Evolutionary conservation across 106 monocot genomes (phyloP).

Genomic region (Xerophyta viscosa): DNA sequence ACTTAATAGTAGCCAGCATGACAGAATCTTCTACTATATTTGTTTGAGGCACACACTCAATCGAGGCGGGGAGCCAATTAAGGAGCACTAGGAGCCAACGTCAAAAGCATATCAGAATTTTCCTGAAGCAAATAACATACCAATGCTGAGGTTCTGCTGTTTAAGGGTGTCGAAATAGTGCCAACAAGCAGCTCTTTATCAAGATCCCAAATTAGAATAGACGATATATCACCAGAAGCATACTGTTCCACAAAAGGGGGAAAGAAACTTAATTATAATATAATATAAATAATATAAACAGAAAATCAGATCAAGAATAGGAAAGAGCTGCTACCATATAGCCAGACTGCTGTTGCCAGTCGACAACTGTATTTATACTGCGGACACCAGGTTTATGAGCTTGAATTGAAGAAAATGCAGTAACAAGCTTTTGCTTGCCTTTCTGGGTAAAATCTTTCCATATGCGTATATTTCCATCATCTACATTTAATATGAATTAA

Average conservation of each 20-base stretch:
- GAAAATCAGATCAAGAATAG: not conserved
- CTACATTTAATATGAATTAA: conserved; percentile 22
- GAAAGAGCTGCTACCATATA: conserved; percentile 50
- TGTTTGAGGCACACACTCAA: too few relatives aligned
- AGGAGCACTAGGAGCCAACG: too few relatives aligned
- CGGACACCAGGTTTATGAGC: conserved; percentile 37
- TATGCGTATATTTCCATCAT: conserved; percentile 83
- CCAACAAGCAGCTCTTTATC: conserved; percentile 76
- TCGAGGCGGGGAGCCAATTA: too few relatives aligned
- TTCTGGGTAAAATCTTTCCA: conserved; percentile 80
- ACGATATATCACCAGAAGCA: conserved; percentile 64
- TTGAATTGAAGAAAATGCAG: conserved; percentile 86
- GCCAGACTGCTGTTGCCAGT: conserved; percentile 94
- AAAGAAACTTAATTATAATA: too few relatives aligned
- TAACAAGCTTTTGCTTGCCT: conserved; percentile 73
- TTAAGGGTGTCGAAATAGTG: conserved; percentile 49
- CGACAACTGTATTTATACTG: conserved; percentile 51
- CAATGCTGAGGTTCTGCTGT: conserved; percentile 63
- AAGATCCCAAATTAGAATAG: conserved; percentile 81
- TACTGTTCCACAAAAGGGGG: conserved; percentile 30
- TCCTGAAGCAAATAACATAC: conserved; percentile 14
- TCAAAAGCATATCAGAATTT: too few relatives aligned
- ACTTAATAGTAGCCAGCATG: too few relatives aligned
- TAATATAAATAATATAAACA: too few relatives aligned
- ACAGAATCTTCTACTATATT: too few relatives aligned